A percentile compares a stretch with the other conserved stretches of the same genome.
These are phyloP conservation scores for Pythium oligandrum DNA, from an alignment of 352 stramenopile species.

Conservation along the genomic window DNA sequence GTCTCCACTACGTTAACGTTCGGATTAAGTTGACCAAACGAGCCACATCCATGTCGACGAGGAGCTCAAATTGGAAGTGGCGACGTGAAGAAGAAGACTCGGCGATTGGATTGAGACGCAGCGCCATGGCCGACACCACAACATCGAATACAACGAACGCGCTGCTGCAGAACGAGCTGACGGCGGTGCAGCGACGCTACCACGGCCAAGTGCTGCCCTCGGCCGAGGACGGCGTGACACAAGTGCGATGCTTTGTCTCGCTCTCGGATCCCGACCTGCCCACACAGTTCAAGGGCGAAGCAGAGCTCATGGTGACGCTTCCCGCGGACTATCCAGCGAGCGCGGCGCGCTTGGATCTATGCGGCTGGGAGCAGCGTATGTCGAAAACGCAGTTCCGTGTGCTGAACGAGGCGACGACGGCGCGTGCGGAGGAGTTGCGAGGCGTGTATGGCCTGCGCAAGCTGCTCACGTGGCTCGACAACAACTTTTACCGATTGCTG, in stretches of 20 bases:
- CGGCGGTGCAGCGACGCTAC: conserved; percentile 63
- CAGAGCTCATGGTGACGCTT: conserved; percentile 47
- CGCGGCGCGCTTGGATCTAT: conserved; percentile 43
- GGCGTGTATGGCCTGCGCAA: conserved; percentile 56
- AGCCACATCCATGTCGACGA: too few relatives aligned
- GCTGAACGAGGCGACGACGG: conserved; percentile 32
- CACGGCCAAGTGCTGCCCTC: conserved; percentile 25
- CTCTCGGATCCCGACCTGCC: conserved; percentile 64
- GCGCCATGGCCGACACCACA: too few relatives aligned
- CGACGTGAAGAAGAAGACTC: too few relatives aligned
- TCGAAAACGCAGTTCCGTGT: conserved; percentile 25
- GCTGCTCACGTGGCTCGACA: conserved; percentile 81
- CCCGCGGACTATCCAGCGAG: conserved; percentile 46
- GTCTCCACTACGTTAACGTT: too few relatives aligned
- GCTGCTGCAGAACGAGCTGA: conserved; percentile 41
- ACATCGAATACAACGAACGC: too few relatives aligned
- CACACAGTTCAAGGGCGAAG: conserved; percentile 43
- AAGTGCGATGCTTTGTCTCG: conserved; percentile 44
- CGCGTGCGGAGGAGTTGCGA: conserved; percentile 31
- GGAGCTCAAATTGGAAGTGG: too few relatives aligned
- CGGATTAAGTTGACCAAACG: too few relatives aligned
- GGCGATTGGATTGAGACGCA: too few relatives aligned
- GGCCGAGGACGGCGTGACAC: conserved; percentile 6
- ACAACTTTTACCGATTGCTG: conserved; percentile 57
- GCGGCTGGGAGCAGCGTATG: conserved; percentile 43